Evolutionary conservation across 768 basidiomycete species (phyloP).

Genomic region (Imleria badia): DNA sequence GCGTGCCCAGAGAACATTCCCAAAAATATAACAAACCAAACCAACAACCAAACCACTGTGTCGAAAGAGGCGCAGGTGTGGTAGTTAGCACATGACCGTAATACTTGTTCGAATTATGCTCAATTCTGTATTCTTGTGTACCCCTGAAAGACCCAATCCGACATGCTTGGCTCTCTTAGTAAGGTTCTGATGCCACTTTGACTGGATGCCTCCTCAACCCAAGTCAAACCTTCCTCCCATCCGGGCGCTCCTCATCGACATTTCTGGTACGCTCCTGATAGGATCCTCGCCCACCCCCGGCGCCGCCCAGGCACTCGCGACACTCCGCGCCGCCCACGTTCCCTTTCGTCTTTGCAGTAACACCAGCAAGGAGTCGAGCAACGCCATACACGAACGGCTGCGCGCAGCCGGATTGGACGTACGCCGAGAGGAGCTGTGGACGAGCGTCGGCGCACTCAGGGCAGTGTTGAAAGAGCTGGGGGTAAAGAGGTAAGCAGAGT

Average conservation of each 20-base stretch:
- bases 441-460: conserved; percentile 61
- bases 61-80: too few relatives aligned
- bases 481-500: conserved; percentile 39
- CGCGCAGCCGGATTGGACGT: conserved; percentile 50
- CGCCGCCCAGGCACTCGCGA: conserved; percentile 35
- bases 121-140: too few relatives aligned
- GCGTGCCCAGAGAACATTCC: too few relatives aligned
- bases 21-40: too few relatives aligned
- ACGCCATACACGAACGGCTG: conserved; percentile 43
- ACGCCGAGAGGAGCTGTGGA: conserved; percentile 51
- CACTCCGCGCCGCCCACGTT: conserved; percentile 33
- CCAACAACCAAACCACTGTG: too few relatives aligned
- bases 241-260: conserved; percentile 58
- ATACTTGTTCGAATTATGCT: too few relatives aligned
- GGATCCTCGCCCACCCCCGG: conserved; percentile 47
- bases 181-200: too few relatives aligned
- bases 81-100: too few relatives aligned
- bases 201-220: too few relatives aligned
- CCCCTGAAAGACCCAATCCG: too few relatives aligned
- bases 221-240: conserved; percentile 36
- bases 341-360: conserved; percentile 65
- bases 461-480: conserved; percentile 40
- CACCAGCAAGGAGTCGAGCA: conserved; percentile 62
- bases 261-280: conserved; percentile 66
- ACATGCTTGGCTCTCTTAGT: too few relatives aligned